These are phyloP conservation scores for Luffa aegyptiaca DNA, from an alignment of 306 rosid genomes.

Conservation along the genomic window DNA sequence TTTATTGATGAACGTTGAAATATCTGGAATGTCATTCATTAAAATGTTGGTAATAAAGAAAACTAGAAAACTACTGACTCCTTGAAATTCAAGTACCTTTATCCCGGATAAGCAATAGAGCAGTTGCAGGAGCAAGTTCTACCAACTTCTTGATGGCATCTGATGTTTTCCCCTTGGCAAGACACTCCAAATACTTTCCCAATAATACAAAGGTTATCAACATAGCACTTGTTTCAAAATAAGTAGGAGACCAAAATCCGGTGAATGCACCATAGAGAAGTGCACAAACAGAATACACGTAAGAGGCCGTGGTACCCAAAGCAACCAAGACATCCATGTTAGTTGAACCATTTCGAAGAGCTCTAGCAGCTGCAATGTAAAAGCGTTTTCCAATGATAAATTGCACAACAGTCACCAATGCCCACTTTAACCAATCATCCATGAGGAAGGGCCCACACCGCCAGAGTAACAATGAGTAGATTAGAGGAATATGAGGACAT, in stretches of 20 bases:
- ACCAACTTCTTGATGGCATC: constrained; percentile 98
- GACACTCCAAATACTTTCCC: constrained; percentile 96
- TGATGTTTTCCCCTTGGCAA: constrained; percentile 98
- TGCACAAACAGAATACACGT: constrained; percentile 87
- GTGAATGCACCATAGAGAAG: constrained; percentile 91
- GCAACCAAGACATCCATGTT: constrained; percentile 99
- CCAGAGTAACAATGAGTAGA: constrained; percentile 66
- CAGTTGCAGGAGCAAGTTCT: constrained; percentile 86
- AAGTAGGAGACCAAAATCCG: constrained; percentile 92
- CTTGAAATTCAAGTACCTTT: constrained; percentile 38
- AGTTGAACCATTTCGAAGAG: constrained; percentile 90
- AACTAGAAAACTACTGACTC: background rate
- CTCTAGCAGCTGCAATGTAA: constrained; percentile 88
- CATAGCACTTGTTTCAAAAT: constrained; percentile 99
- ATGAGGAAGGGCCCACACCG: constrained; percentile 85
- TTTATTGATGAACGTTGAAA: background rate
- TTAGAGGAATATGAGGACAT: constrained; percentile 80
- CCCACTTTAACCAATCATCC: constrained; percentile 98
- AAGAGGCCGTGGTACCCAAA: constrained; percentile 94
- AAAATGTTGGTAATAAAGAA: background rate
- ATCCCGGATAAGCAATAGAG: constrained; percentile 60
- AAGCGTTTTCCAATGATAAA: constrained; percentile 89
- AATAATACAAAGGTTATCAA: constrained; percentile 92
- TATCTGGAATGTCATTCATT: background rate
- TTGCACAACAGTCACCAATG: constrained; percentile 79